These are phyloP conservation scores for Austroboletus novae-zelandiae DNA, from an alignment of 1,284 basidiomycete genomes.

Conservation along the genomic window DNA sequence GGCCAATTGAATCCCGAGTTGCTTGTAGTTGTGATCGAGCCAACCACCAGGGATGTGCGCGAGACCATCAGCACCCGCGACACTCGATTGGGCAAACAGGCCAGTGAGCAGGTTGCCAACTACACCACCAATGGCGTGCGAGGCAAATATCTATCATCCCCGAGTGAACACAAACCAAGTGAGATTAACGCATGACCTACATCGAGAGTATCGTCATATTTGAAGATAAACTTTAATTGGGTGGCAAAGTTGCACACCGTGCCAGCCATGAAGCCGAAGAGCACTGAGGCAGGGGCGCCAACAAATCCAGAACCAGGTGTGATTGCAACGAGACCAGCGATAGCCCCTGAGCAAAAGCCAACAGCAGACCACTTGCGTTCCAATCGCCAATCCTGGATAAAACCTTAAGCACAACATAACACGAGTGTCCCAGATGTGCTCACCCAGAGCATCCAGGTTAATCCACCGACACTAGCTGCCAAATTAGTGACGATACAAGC, in stretches of 20 bases:
- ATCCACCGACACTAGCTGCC: conserved; percentile 79
- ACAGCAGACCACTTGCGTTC: conserved; percentile 93
- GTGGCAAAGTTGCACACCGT: conserved; percentile 92
- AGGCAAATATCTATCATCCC: conserved; percentile 72
- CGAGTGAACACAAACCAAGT: not conserved
- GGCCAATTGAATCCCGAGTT: conserved; percentile 87
- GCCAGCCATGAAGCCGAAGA: conserved; percentile 85
- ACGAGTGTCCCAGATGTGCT: conserved; percentile 1
- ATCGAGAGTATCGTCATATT: conserved; percentile 81
- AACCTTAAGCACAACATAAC: not conserved
- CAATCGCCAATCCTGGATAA: conserved; percentile 76
- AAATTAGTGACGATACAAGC: conserved; percentile 94
- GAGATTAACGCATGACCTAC: conserved; percentile 33
- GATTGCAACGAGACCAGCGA: conserved; percentile 88
- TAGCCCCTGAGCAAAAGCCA: conserved; percentile 95
- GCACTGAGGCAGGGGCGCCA: conserved; percentile 79
- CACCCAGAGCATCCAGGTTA: conserved; percentile 93
- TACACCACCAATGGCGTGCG: conserved; percentile 86
- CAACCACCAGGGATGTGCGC: conserved; percentile 81
- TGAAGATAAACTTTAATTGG: conserved; percentile 81
- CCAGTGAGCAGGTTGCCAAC: conserved; percentile 85
- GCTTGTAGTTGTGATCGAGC: conserved; percentile 83
- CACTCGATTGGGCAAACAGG: conserved; percentile 84
- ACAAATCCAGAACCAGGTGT: conserved; percentile 92
- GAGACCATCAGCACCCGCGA: conserved; percentile 83